A percentile compares a stretch with the other conserved stretches of the same genome.
These are phyloP conservation scores for Chlorella sp. DNA, from an alignment of 139 green algal species.

Conservation along the genomic window DNA sequence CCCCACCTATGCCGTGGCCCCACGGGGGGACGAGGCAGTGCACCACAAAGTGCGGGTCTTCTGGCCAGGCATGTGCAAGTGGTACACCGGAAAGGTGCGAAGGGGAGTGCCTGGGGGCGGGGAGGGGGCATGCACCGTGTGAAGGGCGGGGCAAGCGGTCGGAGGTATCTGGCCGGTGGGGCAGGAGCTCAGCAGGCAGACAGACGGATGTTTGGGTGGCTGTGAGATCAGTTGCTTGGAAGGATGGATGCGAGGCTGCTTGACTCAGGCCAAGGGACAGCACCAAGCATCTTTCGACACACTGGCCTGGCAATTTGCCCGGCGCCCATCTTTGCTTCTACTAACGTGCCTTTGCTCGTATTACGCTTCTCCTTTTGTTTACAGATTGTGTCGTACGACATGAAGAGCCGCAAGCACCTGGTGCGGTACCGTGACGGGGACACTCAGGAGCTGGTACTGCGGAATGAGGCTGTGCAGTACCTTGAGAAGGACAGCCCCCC, in stretches of 20 bases:
- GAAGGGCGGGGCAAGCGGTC: no score
- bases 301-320: not conserved
- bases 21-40: conserved; percentile 43
- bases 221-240: not conserved
- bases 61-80: conserved; percentile 71
- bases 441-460: conserved; percentile 51
- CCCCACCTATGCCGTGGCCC: conserved; percentile 45
- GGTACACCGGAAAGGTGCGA: conserved; percentile 64
- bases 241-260: not conserved
- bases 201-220: not conserved
- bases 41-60: conserved; percentile 51
- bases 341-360: not conserved
- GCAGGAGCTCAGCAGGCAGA: not conserved
- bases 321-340: not conserved
- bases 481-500: conserved; percentile 11
- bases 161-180: not conserved
- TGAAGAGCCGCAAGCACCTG: conserved; percentile 46
- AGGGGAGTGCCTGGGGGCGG: not conserved
- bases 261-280: not conserved
- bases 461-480: conserved; percentile 64
- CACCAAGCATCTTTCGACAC: not conserved
- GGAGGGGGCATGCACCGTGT: not conserved
- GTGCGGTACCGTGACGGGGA: conserved; percentile 74
- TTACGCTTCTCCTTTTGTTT: not conserved
- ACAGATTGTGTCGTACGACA: conserved; percentile 52